Conservation (phyloP, 2,329 filamentous ascomycete genomes). For the Hymenoscyphus fructigenus region DNA sequence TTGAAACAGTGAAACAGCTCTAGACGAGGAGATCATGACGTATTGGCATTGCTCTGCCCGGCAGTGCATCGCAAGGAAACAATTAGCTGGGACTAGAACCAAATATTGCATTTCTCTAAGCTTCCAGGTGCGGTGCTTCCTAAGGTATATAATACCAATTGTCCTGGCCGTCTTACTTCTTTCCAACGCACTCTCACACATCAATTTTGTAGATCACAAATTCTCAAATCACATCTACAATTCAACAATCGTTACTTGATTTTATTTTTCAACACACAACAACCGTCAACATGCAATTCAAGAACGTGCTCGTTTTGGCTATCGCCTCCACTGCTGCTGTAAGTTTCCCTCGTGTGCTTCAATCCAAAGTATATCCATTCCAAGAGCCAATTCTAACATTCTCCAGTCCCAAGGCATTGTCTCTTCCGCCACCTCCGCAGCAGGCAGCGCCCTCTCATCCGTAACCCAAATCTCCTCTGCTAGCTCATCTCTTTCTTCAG, state of each 20-base stretch:
- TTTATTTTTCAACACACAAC: not conserved
- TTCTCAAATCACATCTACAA: not conserved
- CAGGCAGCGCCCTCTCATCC: not conserved
- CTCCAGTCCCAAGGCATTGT: constrained; percentile 24
- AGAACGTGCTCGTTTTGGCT: constrained; percentile 30
- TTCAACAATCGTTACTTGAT: not conserved
- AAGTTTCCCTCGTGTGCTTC: constrained; percentile 1
- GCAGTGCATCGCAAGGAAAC: not conserved
- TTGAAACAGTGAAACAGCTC: constrained; percentile 1
- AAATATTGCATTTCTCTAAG: not conserved
- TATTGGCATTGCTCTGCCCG: not conserved
- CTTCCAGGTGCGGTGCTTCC: not conserved
- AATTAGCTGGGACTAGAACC: not conserved
- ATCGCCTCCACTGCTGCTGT: constrained; percentile 28
- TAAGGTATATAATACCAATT: not conserved
- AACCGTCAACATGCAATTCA: constrained; percentile 33
- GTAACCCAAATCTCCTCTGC: constrained; percentile 16
- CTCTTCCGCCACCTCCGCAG: constrained; percentile 5
- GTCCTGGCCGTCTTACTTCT: not conserved
- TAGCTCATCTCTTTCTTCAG: constrained; percentile 13
- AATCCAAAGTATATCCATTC: too few species aligned
- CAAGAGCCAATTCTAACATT: not conserved
- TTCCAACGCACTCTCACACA: not conserved
- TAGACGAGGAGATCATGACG: constrained; percentile 1
- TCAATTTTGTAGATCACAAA: not conserved